Percentiles rank a stretch among this genome's conserved stretches.
Evolutionary conservation across 306 rosid genomes (phyloP).

Genomic region (Trichosanthes cucumerina): DNA sequence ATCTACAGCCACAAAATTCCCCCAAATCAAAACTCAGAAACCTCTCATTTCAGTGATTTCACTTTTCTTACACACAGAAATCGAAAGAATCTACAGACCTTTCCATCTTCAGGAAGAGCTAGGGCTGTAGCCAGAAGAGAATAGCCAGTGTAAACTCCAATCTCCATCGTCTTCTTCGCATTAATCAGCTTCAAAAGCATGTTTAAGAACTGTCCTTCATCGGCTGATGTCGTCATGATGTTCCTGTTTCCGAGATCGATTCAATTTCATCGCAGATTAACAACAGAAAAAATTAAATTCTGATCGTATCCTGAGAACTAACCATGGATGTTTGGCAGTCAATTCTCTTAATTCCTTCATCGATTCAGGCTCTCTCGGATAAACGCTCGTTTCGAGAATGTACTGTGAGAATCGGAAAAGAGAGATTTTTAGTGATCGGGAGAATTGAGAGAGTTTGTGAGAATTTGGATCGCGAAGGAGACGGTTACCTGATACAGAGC

Average conservation of each 20-base stretch:
- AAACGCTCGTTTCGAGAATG: conserved; percentile 18
- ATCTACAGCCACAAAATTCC: conserved; percentile 29
- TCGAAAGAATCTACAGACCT: conserved; percentile 24
- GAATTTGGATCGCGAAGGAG: background rate
- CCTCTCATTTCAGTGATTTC: background rate
- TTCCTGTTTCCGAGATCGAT: background rate
- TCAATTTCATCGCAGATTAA: background rate
- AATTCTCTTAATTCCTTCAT: conserved; percentile 20
- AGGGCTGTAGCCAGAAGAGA: conserved; percentile 92
- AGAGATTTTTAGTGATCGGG: background rate
- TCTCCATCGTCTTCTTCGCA: conserved; percentile 43
- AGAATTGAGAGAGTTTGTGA: background rate
- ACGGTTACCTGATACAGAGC: conserved; percentile 76
- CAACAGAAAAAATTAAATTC: background rate
- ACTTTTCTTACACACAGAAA: background rate
- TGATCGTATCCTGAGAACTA: background rate
- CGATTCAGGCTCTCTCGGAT: conserved; percentile 18
- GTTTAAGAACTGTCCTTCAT: conserved; percentile 15
- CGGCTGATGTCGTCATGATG: conserved; percentile 13
- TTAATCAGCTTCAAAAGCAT: conserved; percentile 60
- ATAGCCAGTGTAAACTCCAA: conserved; percentile 74
- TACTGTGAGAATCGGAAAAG: background rate
- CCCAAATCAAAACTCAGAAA: background rate
- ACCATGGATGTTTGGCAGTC: conserved; percentile 23
- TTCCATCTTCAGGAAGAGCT: conserved; percentile 88